Percentiles rank a stretch among this genome's conserved stretches.
Evolutionary conservation across 352 stramenopile genomes (phyloP).

Genomic region (Globisporangium nagaii): DNA sequence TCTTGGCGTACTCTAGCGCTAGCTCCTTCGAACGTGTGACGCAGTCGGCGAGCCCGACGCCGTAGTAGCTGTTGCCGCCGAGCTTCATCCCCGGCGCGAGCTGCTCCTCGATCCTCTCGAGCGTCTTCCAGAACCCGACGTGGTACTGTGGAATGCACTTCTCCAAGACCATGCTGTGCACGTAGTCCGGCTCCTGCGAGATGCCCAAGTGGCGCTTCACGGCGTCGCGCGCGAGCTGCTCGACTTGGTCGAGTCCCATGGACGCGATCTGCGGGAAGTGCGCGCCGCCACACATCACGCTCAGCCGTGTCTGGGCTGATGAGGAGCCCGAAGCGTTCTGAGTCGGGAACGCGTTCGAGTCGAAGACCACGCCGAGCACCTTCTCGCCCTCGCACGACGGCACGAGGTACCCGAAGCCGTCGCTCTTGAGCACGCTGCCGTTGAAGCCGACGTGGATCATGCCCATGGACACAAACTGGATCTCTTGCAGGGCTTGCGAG

Average conservation of each 20-base stretch:
- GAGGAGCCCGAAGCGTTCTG: slow-evolving; percentile 44
- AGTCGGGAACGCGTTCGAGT: slow-evolving; percentile 85
- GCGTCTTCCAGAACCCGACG: slow-evolving; percentile 63
- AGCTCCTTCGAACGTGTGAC: slow-evolving; percentile 81
- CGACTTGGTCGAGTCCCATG: slow-evolving; percentile 39
- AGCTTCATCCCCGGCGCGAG: slow-evolving; percentile 45
- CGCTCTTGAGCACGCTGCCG: slow-evolving; percentile 38
- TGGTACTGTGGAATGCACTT: slow-evolving; percentile 86
- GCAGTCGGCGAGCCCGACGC: slow-evolving; percentile 78
- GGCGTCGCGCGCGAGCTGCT: slow-evolving; percentile 56
- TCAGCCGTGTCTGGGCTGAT: slow-evolving; percentile 61
- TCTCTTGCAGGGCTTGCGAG: slow-evolving; percentile 41
- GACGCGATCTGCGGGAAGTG: slow-evolving; percentile 59
- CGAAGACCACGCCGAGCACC: slow-evolving; percentile 81
- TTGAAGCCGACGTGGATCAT: slow-evolving; percentile 82
- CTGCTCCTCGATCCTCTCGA: slow-evolving; percentile 55
- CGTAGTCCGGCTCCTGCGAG: slow-evolving; percentile 40
- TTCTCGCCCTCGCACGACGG: slow-evolving; percentile 63
- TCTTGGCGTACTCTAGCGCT: slow-evolving; percentile 54
- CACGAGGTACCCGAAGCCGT: slow-evolving; percentile 87
- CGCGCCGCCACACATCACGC: slow-evolving; percentile 79
- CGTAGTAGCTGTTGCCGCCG: slow-evolving; percentile 85
- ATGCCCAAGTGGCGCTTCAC: slow-evolving; percentile 74
- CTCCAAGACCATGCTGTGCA: slow-evolving; percentile 42
- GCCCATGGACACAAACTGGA: slow-evolving; percentile 78